A percentile compares a stretch with the other conserved stretches of the same genome.
These are phyloP conservation scores for Epithemia pelagica DNA, from an alignment of 108 stramenopile genomes.

Conservation along the genomic window DNA sequence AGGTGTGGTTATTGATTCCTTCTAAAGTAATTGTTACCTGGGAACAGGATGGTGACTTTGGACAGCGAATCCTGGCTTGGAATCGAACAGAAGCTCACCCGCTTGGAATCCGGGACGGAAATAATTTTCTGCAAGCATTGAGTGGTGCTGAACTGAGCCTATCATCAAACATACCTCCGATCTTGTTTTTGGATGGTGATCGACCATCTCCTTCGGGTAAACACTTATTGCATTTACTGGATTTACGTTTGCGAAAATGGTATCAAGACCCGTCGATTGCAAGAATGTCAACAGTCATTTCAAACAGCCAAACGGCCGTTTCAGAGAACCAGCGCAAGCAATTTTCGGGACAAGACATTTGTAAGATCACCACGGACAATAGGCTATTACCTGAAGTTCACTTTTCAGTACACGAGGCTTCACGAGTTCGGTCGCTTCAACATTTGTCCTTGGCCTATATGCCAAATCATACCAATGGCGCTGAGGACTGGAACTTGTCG, in stretches of 20 bases:
- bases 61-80: background rate
- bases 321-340: too few species aligned
- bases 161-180: background rate
- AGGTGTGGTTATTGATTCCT: background rate
- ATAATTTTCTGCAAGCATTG: background rate
- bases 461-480: background rate
- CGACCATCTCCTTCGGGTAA: background rate
- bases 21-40: background rate
- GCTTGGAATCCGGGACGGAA: background rate
- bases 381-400: background rate
- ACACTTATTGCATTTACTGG: background rate
- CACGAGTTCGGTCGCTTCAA: background rate
- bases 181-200: background rate
- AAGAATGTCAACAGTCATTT: background rate
- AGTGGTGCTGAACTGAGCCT: background rate
- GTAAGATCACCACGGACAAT: background rate
- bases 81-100: background rate
- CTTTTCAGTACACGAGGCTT: background rate
- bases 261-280: background rate
- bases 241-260: background rate
- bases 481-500: background rate
- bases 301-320: background rate
- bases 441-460: background rate
- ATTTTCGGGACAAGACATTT: background rate
- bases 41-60: background rate